These are phyloP conservation scores for Capsicum pubescens DNA, from an alignment of 257 asterid species.

Conservation along the genomic window DNA sequence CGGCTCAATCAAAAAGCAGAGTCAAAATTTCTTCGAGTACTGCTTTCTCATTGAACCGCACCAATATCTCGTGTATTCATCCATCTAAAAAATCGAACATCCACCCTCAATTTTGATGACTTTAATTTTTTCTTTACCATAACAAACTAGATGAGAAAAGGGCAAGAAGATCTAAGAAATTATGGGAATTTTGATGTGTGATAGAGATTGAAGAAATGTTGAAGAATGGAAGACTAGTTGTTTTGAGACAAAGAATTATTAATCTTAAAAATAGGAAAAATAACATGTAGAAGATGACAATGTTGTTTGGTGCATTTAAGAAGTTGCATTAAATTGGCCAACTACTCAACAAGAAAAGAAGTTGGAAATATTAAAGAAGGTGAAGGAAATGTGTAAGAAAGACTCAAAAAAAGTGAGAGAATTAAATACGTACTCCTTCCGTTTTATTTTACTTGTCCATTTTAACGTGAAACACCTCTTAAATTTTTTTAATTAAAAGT, in stretches of 20 bases:
- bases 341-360: slow-evolving; percentile 40
- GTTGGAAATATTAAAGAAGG: slow-evolving; percentile 37
- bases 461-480: too few relatives aligned
- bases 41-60: slow-evolving; percentile 48
- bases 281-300: slow-evolving; percentile 25
- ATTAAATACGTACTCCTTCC: too few relatives aligned
- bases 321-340: slow-evolving; percentile 42
- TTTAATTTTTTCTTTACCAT: background rate
- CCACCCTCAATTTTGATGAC: background rate
- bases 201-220: slow-evolving; percentile 5
- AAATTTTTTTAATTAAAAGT: too few relatives aligned
- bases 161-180: background rate
- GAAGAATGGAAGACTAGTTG: background rate
- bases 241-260: slow-evolving; percentile 24
- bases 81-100: background rate
- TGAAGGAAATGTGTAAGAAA: slow-evolving; percentile 21
- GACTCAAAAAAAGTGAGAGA: background rate
- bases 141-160: background rate
- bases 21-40: slow-evolving; percentile 5
- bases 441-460: too few relatives aligned
- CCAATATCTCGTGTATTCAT: slow-evolving; percentile 43
- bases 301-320: slow-evolving; percentile 34
- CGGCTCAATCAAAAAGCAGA: slow-evolving; percentile 49
- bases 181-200: background rate
- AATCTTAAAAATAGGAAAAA: slow-evolving; percentile 18